Base-by-base conservation (phyloP, 768 basidiomycete species). In the Termitomyces sp. region DNA sequence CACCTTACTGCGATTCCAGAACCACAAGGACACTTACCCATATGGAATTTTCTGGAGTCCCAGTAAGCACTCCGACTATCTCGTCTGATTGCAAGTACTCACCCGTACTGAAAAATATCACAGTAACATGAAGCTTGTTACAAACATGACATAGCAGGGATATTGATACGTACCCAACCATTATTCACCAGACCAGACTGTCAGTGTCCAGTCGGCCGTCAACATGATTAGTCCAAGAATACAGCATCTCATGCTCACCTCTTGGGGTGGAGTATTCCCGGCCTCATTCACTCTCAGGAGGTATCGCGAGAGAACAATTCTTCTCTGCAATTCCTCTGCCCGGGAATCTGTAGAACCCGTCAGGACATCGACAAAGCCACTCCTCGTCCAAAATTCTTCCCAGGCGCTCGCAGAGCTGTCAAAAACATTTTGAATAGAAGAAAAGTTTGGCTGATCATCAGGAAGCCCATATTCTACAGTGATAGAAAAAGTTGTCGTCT, bases 231-330 rank as follows among this genome's bases (percentile, higher is more conserved):
- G 4, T 20, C 24, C 24, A 44, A 18, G 13, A 7, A n/a, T 33
- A n/a, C 46, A 34, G 20, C 2, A 22, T n/a, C 8, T 4, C 30
- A 30, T 53, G 53, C 75, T 55, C 63, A 82, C 82, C 75, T 86
- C 83, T 62, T 86, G 84, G 5, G 83, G 80, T 2, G 83, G 83
- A 13, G 68, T 71, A 63, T 81, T 76, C 1, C 81, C 81, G 5
- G 83, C 84, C 64, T 81, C 82, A 60, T 86, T 86, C 11, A 84
- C 81, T 30, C 79, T 72, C 76, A 85, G 76, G 58, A 84, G 68
- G 67, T 85, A 84, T 44, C 81, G 73, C 37, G 81, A 83, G 39
- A 84, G 64, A 46, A 85, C 78, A 41, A 85, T 81, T 41, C 83
- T 73, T 55, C 83, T 69, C 65, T 86, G 84, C 55, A 86, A 67